phyloP scores from a whole-genome alignment of 768 basidiomycete genomes.

The Pholiota molesta region DNA sequence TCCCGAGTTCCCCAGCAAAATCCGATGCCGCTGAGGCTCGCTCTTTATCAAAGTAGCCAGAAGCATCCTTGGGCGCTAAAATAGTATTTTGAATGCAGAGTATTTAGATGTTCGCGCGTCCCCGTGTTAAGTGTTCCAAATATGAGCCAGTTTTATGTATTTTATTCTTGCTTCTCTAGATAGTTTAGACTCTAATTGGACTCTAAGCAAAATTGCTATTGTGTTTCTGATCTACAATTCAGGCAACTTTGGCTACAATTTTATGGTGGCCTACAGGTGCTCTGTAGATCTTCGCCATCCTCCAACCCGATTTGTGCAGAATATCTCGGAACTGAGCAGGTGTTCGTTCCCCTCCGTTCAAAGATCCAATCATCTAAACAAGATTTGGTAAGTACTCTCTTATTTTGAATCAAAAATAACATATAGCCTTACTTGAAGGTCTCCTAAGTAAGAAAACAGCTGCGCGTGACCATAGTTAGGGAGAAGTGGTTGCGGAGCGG shows the following conservation, averaged over 20 bases:
- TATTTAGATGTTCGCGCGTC: no score
- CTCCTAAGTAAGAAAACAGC: slow-evolving; percentile 1
- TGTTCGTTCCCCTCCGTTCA: slow-evolving; percentile 3
- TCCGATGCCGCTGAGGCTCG: no score
- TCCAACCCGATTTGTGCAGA: neutral
- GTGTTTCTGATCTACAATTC: no score
- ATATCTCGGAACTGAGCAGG: slow-evolving; percentile 3
- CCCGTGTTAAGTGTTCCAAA: no score
- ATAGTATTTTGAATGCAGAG: neutral
- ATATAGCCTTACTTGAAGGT: slow-evolving; percentile 4
- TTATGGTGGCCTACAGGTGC: slow-evolving; percentile 1
- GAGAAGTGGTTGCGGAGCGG: neutral
- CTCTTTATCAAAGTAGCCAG: no score
- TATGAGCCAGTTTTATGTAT: no score
- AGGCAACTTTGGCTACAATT: neutral
- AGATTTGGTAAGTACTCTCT: no score
- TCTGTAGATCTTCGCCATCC: neutral
- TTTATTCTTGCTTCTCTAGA: no score
- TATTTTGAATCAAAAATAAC: neutral
- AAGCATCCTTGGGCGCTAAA: neutral
- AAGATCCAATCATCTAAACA: neutral
- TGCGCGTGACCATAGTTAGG: slow-evolving; percentile 9
- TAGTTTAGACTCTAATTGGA: no score
- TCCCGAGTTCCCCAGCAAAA: no score
- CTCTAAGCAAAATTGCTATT: no score